Evolutionary conservation across 352 stramenopile genomes (phyloP).

Genomic region (Phytophthora cryptogea): DNA sequence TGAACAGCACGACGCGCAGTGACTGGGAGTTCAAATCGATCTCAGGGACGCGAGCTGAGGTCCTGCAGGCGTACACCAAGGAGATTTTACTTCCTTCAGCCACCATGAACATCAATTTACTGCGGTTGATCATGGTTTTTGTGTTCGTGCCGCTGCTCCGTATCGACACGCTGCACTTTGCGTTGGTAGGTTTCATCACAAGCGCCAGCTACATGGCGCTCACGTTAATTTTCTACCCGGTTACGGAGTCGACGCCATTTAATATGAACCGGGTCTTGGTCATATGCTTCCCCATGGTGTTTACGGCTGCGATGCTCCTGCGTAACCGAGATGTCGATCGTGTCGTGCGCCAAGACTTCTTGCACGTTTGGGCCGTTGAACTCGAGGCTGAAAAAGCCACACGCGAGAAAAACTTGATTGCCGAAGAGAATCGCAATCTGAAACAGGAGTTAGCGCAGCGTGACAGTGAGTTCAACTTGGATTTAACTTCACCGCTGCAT

Average conservation of each 20-base stretch:
- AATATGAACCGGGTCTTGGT: slow-evolving; percentile 71
- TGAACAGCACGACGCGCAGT: slow-evolving; percentile 54
- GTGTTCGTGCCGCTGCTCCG: slow-evolving; percentile 74
- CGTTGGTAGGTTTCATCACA: slow-evolving; percentile 53
- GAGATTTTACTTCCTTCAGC: slow-evolving; percentile 65
- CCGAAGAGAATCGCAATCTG: slow-evolving; percentile 78
- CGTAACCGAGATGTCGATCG: slow-evolving; percentile 78
- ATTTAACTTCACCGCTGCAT: slow-evolving; percentile 75
- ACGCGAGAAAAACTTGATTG: slow-evolving; percentile 80
- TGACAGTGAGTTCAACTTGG: slow-evolving; percentile 73
- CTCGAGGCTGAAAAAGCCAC: slow-evolving; percentile 72
- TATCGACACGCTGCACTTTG: slow-evolving; percentile 77
- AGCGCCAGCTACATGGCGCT: slow-evolving; percentile 67
- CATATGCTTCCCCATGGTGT: slow-evolving; percentile 71
- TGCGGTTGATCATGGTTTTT: slow-evolving; percentile 78
- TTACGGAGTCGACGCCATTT: slow-evolving; percentile 60
- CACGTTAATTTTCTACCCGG: slow-evolving; percentile 68
- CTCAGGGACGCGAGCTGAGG: slow-evolving; percentile 53
- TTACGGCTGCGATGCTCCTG: slow-evolving; percentile 70
- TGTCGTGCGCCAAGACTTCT: slow-evolving; percentile 78
- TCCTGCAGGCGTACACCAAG: slow-evolving; percentile 67
- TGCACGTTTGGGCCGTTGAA: slow-evolving; percentile 80
- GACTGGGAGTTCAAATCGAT: slow-evolving; percentile 68
- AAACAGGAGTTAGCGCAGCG: slow-evolving; percentile 79
- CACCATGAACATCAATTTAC: slow-evolving; percentile 83